These are phyloP conservation scores for Neurospora pannonica DNA, from an alignment of 495 filamentous ascomycete species.

Conservation along the genomic window DNA sequence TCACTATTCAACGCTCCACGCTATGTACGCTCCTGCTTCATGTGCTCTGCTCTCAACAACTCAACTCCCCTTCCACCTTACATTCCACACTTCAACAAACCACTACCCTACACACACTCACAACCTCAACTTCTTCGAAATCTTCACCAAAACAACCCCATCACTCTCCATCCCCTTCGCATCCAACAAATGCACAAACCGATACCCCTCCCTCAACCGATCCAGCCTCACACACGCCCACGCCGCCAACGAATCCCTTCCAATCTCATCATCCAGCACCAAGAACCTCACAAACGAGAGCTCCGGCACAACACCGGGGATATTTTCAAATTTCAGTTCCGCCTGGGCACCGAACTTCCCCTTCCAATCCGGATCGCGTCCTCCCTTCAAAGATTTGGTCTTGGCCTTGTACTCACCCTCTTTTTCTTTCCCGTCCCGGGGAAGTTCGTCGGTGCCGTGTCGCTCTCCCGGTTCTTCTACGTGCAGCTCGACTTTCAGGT, in stretches of 20 bases:
- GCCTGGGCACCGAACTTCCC: background rate
- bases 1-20: background rate
- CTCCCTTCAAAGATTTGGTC: slow-evolving; percentile 47
- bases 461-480: slow-evolving; percentile 53
- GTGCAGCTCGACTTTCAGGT: slow-evolving; percentile 76
- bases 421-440: slow-evolving; percentile 26
- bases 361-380: slow-evolving; percentile 54
- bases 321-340: slow-evolving; percentile 47
- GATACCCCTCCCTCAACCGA: slow-evolving; percentile 61
- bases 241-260: slow-evolving; percentile 63
- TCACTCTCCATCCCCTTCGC: slow-evolving; percentile 48
- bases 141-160: slow-evolving; percentile 60
- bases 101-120: too few relatives aligned
- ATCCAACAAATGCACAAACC: slow-evolving; percentile 66
- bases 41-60: background rate
- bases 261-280: slow-evolving; percentile 71
- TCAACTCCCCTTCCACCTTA: too few relatives aligned
- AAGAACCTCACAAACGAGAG: slow-evolving; percentile 81
- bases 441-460: slow-evolving; percentile 23
- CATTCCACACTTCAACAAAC: too few relatives aligned
- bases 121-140: slow-evolving; percentile 46
- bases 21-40: background rate
- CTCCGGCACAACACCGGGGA: slow-evolving; percentile 62
- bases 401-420: slow-evolving; percentile 60
- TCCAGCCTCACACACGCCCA: slow-evolving; percentile 87